Conservation (phyloP, 768 basidiomycete genomes). For the Sarcomyxa edulis region DNA sequence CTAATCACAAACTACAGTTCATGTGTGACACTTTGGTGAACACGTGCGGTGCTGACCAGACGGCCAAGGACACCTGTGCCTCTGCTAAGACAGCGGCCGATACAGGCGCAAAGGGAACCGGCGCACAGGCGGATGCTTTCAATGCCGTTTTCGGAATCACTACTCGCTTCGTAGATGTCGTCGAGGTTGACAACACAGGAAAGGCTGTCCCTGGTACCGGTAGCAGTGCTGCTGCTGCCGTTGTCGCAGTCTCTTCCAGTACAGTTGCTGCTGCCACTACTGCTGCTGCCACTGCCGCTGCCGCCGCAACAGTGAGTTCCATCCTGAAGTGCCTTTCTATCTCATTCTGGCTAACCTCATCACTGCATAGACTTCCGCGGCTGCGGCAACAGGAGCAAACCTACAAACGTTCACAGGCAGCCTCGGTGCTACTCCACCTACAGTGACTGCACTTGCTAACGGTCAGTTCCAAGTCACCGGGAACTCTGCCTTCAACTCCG, state of each 20-base stretch:
- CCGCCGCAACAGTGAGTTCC: constrained; percentile 12
- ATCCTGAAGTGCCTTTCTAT: too few species aligned
- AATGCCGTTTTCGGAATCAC: constrained; percentile 50
- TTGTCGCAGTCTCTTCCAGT: constrained; percentile 6
- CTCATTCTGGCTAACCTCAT: too few species aligned
- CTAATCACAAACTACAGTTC: constrained; percentile 25
- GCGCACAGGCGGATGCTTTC: constrained; percentile 59
- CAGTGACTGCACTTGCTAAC: constrained; percentile 31
- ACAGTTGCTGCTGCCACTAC: background rate
- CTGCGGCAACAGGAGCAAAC: constrained; percentile 22
- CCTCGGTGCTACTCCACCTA: constrained; percentile 44
- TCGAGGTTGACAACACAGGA: constrained; percentile 41
- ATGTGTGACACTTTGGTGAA: constrained; percentile 54
- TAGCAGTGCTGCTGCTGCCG: constrained; percentile 8
- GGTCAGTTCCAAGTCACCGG: constrained; percentile 46
- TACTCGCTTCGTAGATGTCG: constrained; percentile 44
- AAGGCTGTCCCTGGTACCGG: constrained; percentile 22
- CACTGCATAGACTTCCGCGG: constrained; percentile 5
- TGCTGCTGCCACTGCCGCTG: constrained; percentile 13
- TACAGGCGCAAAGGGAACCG: constrained; percentile 34
- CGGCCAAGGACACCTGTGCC: constrained; percentile 45
- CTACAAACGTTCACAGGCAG: constrained; percentile 45
- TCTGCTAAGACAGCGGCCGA: constrained; percentile 35
- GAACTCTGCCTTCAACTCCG: constrained; percentile 41
- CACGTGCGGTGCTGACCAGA: constrained; percentile 47